Conservation (phyloP, 805 yeast genomes). For the Pichia deserticola region DNA sequence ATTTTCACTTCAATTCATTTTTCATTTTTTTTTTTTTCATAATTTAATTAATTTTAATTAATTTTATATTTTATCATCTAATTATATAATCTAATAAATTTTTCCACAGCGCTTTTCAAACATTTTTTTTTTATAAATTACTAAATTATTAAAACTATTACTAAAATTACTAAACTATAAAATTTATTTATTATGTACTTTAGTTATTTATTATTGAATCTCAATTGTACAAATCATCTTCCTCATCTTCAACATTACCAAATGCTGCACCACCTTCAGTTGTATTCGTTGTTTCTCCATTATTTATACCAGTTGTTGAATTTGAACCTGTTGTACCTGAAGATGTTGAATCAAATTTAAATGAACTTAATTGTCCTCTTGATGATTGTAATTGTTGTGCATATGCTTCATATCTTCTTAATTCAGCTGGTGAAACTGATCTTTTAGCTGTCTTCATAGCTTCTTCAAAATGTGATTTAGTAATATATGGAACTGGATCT, state of each 20-base stretch:
- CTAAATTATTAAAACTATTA: too few species aligned
- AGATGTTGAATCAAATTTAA: constrained; percentile 53
- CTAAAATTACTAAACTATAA: too few species aligned
- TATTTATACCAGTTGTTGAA: constrained; percentile 15
- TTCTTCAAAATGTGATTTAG: constrained; percentile 92
- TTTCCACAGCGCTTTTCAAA: too few species aligned
- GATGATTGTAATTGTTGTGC: constrained; percentile 95
- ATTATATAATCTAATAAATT: too few species aligned
- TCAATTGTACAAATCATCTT: constrained; percentile 36
- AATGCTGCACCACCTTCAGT: constrained; percentile 35
- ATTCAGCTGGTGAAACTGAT: constrained; percentile 93
- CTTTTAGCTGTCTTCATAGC: constrained; percentile 99
- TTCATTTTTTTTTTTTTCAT: too few species aligned
- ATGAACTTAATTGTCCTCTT: constrained; percentile 89
- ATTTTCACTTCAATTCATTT: too few species aligned
- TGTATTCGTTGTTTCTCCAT: constrained; percentile 18
- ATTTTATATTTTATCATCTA: too few species aligned
- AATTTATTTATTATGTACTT: too few species aligned
- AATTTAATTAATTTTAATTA: too few species aligned
- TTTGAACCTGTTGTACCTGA: not conserved
- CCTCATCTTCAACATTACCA: constrained; percentile 43
- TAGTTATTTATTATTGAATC: not conserved
- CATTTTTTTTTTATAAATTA: too few species aligned
- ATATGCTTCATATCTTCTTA: constrained; percentile 97
- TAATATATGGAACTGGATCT: constrained; percentile 94